Evolutionary conservation across 169 alveolate species (phyloP).

Genomic region (Perkinsus chesapeaki): DNA sequence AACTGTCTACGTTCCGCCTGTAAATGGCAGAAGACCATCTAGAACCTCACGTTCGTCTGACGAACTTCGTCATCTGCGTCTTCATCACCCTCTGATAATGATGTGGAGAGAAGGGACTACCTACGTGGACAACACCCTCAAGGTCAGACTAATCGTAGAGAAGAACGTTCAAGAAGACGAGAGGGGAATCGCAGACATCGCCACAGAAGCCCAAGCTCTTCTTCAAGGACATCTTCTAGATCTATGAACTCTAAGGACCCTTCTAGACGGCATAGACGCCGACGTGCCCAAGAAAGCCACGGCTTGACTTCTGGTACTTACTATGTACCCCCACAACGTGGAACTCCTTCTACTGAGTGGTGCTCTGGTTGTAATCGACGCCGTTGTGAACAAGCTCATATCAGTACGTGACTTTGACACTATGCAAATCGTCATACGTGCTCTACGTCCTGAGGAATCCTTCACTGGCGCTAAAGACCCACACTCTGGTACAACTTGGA

Average conservation of each 20-base stretch:
- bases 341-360: background rate
- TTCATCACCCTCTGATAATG: too few relatives aligned
- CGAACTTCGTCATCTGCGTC: too few relatives aligned
- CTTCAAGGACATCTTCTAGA: background rate
- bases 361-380: background rate
- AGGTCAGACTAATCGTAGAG: background rate
- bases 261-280: background rate
- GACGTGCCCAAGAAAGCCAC: background rate
- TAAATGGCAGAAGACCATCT: too few relatives aligned
- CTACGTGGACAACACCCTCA: background rate
- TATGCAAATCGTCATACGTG: background rate
- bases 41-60: too few relatives aligned
- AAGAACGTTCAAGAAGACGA: background rate
- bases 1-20: too few relatives aligned
- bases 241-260: background rate
- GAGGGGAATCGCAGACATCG: background rate
- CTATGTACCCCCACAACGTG: background rate
- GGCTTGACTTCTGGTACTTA: background rate
- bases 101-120: background rate
- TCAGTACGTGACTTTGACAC: background rate
- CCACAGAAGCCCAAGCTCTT: background rate
- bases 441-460: background rate
- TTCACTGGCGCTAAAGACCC: background rate
- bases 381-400: background rate
- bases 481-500: background rate